phyloP scores from a whole-genome alignment of 345 rosid genomes.

The Salix dunnii region DNA sequence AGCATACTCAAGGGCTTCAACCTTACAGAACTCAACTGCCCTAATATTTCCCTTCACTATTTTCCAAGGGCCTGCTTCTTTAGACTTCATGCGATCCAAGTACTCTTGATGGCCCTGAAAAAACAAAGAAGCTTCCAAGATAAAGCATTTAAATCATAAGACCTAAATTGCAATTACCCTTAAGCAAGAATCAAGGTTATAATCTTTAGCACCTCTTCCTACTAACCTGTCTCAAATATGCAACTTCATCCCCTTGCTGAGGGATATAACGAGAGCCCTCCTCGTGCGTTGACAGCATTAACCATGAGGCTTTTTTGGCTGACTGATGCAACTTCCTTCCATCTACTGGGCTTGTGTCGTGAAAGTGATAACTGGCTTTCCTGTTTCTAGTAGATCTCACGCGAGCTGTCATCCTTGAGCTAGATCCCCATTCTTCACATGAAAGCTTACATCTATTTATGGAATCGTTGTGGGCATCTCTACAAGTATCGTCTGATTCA shows the following conservation, averaged over 20 bases:
- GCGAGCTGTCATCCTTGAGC: constrained; percentile 62
- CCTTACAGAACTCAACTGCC: constrained; percentile 81
- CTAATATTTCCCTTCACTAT: constrained; percentile 52
- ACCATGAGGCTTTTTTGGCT: constrained; percentile 66
- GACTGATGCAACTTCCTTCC: constrained; percentile 49
- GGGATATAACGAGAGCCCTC: constrained; percentile 94
- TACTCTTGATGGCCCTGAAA: constrained; percentile 94
- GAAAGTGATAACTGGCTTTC: constrained; percentile 54
- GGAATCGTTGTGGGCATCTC: constrained; percentile 17
- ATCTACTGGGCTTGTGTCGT: constrained; percentile 56
- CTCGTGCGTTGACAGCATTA: constrained; percentile 71
- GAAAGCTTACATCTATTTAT: constrained; percentile 41
- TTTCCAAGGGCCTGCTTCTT: constrained; percentile 75
- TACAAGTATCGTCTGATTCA: constrained; percentile 34
- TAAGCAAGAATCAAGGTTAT: constrained; percentile 8
- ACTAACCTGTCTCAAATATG: constrained; percentile 84
- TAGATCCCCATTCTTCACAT: constrained; percentile 57
- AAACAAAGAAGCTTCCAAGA: constrained; percentile 6
- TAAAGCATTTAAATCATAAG: not conserved
- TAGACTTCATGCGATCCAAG: constrained; percentile 35
- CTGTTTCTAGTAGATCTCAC: constrained; percentile 81
- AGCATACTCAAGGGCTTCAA: constrained; percentile 80
- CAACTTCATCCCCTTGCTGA: constrained; percentile 83
- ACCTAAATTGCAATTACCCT: not conserved
- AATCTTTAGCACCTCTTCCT: constrained; percentile 2